Percentiles rank a stretch among this genome's conserved stretches.
These are phyloP conservation scores for Diddensiella transvaalensis DNA, from an alignment of 805 yeast genomes.

Conservation along the genomic window DNA sequence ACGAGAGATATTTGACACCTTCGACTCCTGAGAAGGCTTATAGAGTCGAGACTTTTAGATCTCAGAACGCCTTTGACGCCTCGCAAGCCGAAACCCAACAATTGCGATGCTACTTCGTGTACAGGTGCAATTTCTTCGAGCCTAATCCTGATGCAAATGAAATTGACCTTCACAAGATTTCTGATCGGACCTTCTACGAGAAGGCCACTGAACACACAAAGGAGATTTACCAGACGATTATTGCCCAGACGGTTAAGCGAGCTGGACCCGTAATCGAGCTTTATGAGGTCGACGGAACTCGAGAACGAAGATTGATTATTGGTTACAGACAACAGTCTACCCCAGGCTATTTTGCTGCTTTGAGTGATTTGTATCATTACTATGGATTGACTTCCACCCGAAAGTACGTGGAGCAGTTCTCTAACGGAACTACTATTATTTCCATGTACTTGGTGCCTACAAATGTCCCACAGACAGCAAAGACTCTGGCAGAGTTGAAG, in stretches of 20 bases:
- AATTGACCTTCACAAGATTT: constrained; percentile 60
- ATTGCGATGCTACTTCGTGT: constrained; percentile 76
- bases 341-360: constrained; percentile 81
- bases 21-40: constrained; percentile 42
- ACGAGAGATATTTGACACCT: constrained; percentile 62
- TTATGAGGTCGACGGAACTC: constrained; percentile 70
- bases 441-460: constrained; percentile 79
- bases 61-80: constrained; percentile 34
- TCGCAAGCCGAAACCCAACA: constrained; percentile 42
- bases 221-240: constrained; percentile 66
- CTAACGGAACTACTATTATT: constrained; percentile 81
- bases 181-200: constrained; percentile 73
- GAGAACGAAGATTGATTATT: constrained; percentile 82
- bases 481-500: constrained; percentile 31
- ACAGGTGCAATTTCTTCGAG: constrained; percentile 57
- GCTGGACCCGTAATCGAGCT: constrained; percentile 93
- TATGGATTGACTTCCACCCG: constrained; percentile 81
- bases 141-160: constrained; percentile 34
- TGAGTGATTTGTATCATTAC: constrained; percentile 81
- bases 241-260: constrained; percentile 62
- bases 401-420: constrained; percentile 90
- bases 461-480: constrained; percentile 42
- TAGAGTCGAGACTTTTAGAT: constrained; percentile 75
- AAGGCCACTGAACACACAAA: constrained; percentile 81
- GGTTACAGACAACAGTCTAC: constrained; percentile 84